phyloP scores from a whole-genome alignment of 2,329 filamentous ascomycete species.

The Xylaria sp. region DNA sequence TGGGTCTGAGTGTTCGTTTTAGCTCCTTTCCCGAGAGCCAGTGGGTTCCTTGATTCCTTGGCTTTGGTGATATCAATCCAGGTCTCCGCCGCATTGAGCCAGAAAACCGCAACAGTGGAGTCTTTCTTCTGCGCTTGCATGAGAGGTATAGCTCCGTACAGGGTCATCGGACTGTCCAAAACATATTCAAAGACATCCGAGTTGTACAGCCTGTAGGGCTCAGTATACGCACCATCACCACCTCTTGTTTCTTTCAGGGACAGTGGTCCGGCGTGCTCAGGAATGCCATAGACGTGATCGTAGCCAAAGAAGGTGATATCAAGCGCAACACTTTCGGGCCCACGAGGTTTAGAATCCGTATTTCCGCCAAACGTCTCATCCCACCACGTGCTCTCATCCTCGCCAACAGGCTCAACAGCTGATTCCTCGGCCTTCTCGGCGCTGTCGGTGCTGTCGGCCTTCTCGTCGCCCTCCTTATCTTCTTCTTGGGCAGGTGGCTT shows the following conservation, averaged over 20 bases:
- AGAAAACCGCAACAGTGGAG: slow-evolving; percentile 95
- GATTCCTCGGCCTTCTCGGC: slow-evolving; percentile 55
- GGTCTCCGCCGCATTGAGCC: slow-evolving; percentile 96
- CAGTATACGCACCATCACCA: slow-evolving; percentile 82
- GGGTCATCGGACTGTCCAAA: slow-evolving; percentile 95
- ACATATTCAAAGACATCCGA: slow-evolving; percentile 98
- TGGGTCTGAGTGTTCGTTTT: slow-evolving; percentile 87
- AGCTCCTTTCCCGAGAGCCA: slow-evolving; percentile 74
- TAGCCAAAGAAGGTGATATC: slow-evolving; percentile 95
- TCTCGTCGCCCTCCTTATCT: slow-evolving; percentile 63
- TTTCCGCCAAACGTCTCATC: slow-evolving; percentile 96
- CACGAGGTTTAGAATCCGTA: slow-evolving; percentile 93
- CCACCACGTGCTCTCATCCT: slow-evolving; percentile 96
- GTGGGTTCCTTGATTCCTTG: slow-evolving; percentile 77
- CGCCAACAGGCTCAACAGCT: slow-evolving; percentile 50
- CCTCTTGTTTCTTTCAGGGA: slow-evolving; percentile 92
- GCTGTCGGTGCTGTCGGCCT: slow-evolving; percentile 58
- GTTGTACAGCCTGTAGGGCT: slow-evolving; percentile 96
- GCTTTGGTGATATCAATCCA: slow-evolving; percentile 95
- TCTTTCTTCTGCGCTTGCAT: slow-evolving; percentile 97
- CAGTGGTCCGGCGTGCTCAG: slow-evolving; percentile 88
- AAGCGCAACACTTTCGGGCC: slow-evolving; percentile 89
- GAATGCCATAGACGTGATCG: slow-evolving; percentile 91
- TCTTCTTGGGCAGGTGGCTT: slow-evolving; percentile 59
- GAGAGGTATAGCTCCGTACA: slow-evolving; percentile 96